These are phyloP conservation scores for Penicillium digitatum DNA, from an alignment of 2,329 filamentous ascomycete species.

Conservation along the genomic window DNA sequence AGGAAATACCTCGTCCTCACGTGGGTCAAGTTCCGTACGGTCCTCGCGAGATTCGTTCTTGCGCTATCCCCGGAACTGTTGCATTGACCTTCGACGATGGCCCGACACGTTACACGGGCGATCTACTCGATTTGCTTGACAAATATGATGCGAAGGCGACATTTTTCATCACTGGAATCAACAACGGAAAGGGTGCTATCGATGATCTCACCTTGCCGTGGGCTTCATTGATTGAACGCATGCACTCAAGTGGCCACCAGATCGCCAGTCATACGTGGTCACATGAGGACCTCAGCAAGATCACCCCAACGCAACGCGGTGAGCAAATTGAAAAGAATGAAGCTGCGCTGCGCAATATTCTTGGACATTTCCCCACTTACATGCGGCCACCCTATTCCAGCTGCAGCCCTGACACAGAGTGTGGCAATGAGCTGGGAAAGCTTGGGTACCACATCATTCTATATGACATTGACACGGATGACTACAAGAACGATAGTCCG, in stretches of 20 bases:
- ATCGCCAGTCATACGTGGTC: conserved; percentile 53
- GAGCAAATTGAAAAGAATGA: conserved; percentile 48
- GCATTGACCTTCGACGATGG: conserved; percentile 67
- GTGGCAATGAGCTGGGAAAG: conserved; percentile 41
- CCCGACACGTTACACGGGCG: conserved; percentile 57
- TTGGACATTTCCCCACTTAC: conserved; percentile 51
- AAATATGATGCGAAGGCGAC: conserved; percentile 61
- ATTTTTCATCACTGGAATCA: conserved; percentile 59
- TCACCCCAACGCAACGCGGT: conserved; percentile 36
- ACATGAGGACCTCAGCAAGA: conserved; percentile 45
- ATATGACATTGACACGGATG: conserved; percentile 48
- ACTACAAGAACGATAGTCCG: conserved; percentile 43
- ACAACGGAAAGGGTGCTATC: conserved; percentile 46
- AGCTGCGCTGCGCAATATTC: conserved; percentile 45
- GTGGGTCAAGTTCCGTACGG: conserved; percentile 38
- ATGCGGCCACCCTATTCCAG: conserved; percentile 52
- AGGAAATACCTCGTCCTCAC: conserved; percentile 33
- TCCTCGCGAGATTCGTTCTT: conserved; percentile 35
- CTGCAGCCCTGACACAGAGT: conserved; percentile 37
- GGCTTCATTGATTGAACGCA: conserved; percentile 40
- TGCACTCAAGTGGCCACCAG: conserved; percentile 47
- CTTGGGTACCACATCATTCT: conserved; percentile 50
- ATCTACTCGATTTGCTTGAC: conserved; percentile 59
- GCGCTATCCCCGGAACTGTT: conserved; percentile 53
- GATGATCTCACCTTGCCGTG: conserved; percentile 41